phyloP scores from a whole-genome alignment of 768 basidiomycete species.

The Peribolospora baueri region DNA sequence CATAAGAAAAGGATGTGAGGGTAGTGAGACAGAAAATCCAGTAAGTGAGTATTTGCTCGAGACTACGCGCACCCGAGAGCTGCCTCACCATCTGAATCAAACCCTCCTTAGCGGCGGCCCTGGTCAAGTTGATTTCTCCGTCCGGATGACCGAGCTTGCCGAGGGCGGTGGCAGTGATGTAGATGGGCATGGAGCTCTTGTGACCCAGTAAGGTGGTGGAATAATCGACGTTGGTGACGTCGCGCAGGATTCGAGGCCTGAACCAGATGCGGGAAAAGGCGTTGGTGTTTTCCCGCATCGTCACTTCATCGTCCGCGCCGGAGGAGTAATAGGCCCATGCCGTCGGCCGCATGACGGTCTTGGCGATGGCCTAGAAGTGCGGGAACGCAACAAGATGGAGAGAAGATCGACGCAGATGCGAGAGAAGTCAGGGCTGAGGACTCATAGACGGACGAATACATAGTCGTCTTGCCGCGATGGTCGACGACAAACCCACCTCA shows the following conservation, averaged over 20 bases:
- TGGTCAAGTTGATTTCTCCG: slow-evolving; percentile 72
- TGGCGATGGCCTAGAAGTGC: slow-evolving; percentile 36
- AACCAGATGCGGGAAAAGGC: slow-evolving; percentile 88
- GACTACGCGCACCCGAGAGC: neutral
- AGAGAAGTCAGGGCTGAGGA: neutral
- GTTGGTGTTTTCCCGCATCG: slow-evolving; percentile 26
- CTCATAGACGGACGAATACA: neutral
- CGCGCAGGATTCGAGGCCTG: slow-evolving; percentile 54
- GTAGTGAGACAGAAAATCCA: neutral
- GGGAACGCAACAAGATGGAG: slow-evolving; percentile 4
- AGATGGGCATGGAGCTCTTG: slow-evolving; percentile 38
- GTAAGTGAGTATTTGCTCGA: neutral
- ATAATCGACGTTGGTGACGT: slow-evolving; percentile 63
- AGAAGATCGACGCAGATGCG: neutral
- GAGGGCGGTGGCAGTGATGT: slow-evolving; percentile 44
- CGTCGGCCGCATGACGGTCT: slow-evolving; percentile 34
- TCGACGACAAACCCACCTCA: slow-evolving; percentile 31
- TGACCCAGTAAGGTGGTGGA: slow-evolving; percentile 37
- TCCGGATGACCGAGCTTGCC: slow-evolving; percentile 91
- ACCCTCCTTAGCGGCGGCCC: slow-evolving; percentile 57
- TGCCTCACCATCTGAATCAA: slow-evolving; percentile 44
- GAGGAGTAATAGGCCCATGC: slow-evolving; percentile 68
- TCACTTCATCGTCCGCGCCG: slow-evolving; percentile 50
- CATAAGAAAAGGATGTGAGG: neutral
- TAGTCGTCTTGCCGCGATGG: neutral